These are phyloP conservation scores for Lasiodiplodia hormozganensis DNA, from an alignment of 2,329 filamentous ascomycete genomes.

Conservation along the genomic window DNA sequence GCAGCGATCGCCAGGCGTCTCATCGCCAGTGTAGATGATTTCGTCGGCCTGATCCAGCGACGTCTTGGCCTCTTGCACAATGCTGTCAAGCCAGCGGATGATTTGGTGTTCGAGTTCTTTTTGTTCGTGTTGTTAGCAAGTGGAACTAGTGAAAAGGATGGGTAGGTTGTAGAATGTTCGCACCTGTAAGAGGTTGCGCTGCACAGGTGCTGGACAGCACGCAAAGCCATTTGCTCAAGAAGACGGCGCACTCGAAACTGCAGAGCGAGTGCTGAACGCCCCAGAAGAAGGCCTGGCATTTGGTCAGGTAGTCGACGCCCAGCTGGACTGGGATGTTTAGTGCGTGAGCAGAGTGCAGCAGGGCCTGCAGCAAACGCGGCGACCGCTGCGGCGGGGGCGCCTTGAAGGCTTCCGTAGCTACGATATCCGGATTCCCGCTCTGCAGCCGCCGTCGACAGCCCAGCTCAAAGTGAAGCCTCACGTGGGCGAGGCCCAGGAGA, in stretches of 20 bases:
- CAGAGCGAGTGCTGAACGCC: conserved; percentile 9
- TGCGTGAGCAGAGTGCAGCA: conserved; percentile 16
- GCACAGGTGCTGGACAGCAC: conserved; percentile 10
- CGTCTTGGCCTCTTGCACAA: conserved; percentile 20
- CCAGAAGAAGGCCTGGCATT: conserved; percentile 18
- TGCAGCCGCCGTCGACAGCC: conserved; percentile 21
- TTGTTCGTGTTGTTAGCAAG: neutral
- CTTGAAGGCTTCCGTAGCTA: conserved; percentile 3
- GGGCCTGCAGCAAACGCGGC: conserved; percentile 4
- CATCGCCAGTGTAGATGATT: conserved; percentile 6
- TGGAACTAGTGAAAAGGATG: neutral
- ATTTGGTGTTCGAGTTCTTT: conserved; percentile 13
- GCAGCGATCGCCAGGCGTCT: neutral
- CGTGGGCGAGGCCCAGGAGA: conserved; percentile 14
- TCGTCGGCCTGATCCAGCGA: conserved; percentile 9
- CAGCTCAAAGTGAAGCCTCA: conserved; percentile 10
- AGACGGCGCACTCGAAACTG: conserved; percentile 15
- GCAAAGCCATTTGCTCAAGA: conserved; percentile 21
- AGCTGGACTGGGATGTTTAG: conserved; percentile 22
- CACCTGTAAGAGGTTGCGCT: conserved; percentile 11
- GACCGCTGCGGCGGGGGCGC: conserved; percentile 10
- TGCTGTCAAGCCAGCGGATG: conserved; percentile 7
- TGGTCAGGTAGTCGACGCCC: conserved; percentile 14
- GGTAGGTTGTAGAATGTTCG: neutral
- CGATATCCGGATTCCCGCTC: conserved; percentile 2